phyloP scores from a whole-genome alignment of 2,329 filamentous ascomycete species.

The Chalaropsis ovoidea region DNA sequence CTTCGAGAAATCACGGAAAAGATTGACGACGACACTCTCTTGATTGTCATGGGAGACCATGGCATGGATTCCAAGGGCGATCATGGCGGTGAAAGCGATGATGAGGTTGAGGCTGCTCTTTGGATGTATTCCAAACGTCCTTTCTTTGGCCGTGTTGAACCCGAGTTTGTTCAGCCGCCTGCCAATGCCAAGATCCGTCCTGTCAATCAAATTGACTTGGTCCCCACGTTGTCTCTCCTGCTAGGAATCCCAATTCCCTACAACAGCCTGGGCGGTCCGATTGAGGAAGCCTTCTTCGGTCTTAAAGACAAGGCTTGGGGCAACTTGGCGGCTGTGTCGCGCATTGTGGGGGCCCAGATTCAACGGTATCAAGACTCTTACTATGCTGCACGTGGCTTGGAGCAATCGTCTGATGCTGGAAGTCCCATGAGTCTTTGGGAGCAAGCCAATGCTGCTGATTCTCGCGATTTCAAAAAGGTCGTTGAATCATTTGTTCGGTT shows the following conservation, averaged over 20 bases:
- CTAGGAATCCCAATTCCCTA: conserved; percentile 88
- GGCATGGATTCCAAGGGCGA: conserved; percentile 97
- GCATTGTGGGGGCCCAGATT: conserved; percentile 73
- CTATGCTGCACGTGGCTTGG: conserved; percentile 58
- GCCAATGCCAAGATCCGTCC: conserved; percentile 67
- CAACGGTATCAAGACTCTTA: conserved; percentile 83
- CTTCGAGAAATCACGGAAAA: conserved; percentile 59
- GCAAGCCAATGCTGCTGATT: conserved; percentile 39
- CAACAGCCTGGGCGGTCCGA: conserved; percentile 87
- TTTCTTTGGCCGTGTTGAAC: conserved; percentile 66
- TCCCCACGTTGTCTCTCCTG: conserved; percentile 79
- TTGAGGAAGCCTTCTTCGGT: conserved; percentile 84
- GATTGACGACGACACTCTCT: conserved; percentile 74
- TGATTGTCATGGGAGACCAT: conserved; percentile 98
- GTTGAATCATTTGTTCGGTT: conserved; percentile 59
- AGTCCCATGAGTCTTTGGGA: conserved; percentile 38
- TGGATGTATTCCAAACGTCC: conserved; percentile 97
- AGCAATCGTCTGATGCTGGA: conserved; percentile 43
- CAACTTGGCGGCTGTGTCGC: conserved; percentile 66
- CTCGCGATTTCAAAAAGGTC: conserved; percentile 34
- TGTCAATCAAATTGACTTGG: conserved; percentile 81
- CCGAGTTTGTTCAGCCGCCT: conserved; percentile 48
- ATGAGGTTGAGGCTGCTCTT: conserved; percentile 85
- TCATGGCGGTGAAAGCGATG: conserved; percentile 94
- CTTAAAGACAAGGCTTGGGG: conserved; percentile 58